Base-by-base conservation (phyloP, 345 rosid species). In the Clausena lansium region DNA sequence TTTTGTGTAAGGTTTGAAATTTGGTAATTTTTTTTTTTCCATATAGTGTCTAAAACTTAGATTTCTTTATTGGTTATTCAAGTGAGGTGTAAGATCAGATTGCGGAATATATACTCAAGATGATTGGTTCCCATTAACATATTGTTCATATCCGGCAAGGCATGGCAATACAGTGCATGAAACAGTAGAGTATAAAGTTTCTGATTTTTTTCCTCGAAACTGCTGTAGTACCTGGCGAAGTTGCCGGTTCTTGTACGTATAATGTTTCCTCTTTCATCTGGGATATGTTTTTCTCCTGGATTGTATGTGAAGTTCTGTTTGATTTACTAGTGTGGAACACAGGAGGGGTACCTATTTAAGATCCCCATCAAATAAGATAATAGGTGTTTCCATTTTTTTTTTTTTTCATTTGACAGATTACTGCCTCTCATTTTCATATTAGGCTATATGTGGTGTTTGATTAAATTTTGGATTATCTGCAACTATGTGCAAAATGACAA, bases 1-100 rank as follows among this genome's bases (percentile, higher is more conserved):
- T 83, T 83, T 78, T 87, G 82, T 83, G 76, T 78, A 82, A 84
- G 90, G 88, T 83, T 85, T 90, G 90, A 77, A 83, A 77, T 83
- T 73, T 83, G 81, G 59, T 68, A 73, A 69, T 63, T 76, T 32
- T 45, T 67, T 74, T 76, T 32, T 73, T 19, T 58, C 54, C 28
- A 58, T 70, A 58, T 82, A 77, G 86, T 38, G 75, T 77, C 74
- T 82, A 70, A 78, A 79, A 70, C 78, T 76, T 82, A 83, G 86
- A 79, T 76, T 85, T 78, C 81, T 83, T 86, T 83, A 76, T 79
- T 86, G 82, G 85, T 83, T 83, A 82, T 81, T 86, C 84, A 87
- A 86, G 85, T 87, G 92, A 83, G 89, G 83, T 86, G 89, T 90
- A 90, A 85, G 85, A 87, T 86, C 84, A 59, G 88, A 85, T 83